Conservation (phyloP, 768 basidiomycete genomes). For the Strobilomyces confusus region DNA sequence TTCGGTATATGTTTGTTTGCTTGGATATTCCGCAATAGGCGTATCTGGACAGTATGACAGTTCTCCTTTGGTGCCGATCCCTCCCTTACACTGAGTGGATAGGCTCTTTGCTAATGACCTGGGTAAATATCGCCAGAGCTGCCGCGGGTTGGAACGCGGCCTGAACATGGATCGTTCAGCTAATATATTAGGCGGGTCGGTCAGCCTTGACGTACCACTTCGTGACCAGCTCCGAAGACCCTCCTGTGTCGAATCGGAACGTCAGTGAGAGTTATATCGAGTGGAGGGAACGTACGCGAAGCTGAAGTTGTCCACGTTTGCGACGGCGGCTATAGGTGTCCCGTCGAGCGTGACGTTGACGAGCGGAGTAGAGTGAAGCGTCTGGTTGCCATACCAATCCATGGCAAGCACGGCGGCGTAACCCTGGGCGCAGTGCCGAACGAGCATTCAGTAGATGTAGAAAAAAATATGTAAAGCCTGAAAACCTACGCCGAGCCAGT, state of each 20-base stretch:
- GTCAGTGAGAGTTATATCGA: not conserved
- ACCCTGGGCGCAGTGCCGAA: slow-evolving; percentile 26
- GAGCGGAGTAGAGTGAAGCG: slow-evolving; percentile 37
- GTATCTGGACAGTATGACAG: slow-evolving; percentile 31
- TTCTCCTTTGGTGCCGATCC: not conserved
- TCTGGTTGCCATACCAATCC: slow-evolving; percentile 44
- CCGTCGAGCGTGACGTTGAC: slow-evolving; percentile 57
- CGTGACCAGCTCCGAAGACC: slow-evolving; percentile 18
- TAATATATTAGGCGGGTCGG: slow-evolving; percentile 37
- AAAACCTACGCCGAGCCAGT: slow-evolving; percentile 32
- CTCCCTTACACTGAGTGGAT: slow-evolving; percentile 44
- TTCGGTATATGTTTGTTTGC: slow-evolving; percentile 55
- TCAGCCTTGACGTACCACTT: slow-evolving; percentile 31
- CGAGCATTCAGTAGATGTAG: not conserved
- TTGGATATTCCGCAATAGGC: slow-evolving; percentile 46
- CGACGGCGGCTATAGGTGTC: slow-evolving; percentile 50
- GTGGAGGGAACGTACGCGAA: slow-evolving; percentile 51
- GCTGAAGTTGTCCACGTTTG: slow-evolving; percentile 62
- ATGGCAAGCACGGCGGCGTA: slow-evolving; percentile 39
- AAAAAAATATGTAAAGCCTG: not conserved
- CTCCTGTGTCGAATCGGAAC: slow-evolving; percentile 15
- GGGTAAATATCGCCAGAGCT: slow-evolving; percentile 28
- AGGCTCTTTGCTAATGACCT: slow-evolving; percentile 47
- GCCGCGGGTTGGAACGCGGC: slow-evolving; percentile 58
- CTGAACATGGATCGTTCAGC: slow-evolving; percentile 27